phyloP scores from a whole-genome alignment of 148 eudicot species.

The Silene conica region DNA sequence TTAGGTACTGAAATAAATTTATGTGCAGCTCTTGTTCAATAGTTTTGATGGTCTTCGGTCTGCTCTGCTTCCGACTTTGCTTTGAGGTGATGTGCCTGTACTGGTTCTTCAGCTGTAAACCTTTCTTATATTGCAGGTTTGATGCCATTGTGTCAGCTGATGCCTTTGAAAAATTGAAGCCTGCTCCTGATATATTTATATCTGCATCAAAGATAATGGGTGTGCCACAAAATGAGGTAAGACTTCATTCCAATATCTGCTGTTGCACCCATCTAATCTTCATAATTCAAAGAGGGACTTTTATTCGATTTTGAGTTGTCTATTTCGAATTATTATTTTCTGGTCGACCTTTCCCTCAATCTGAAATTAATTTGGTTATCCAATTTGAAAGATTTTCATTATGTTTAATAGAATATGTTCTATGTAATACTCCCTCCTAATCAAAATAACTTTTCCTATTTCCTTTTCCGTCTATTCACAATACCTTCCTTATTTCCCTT shows the following conservation, averaged over 20 bases:
- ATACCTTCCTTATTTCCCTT: too few relatives aligned
- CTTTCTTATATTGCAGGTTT: constrained; percentile 48
- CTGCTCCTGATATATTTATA: constrained; percentile 94
- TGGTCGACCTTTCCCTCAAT: background rate
- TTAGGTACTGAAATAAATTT: background rate
- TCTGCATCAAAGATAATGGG: constrained; percentile 76
- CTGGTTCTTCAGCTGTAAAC: constrained; percentile 8
- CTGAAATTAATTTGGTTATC: background rate
- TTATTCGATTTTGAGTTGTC: background rate
- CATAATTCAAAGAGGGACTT: background rate
- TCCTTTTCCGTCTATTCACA: too few relatives aligned
- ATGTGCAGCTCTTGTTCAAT: background rate
- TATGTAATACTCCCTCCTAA: too few relatives aligned
- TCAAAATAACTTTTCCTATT: too few relatives aligned
- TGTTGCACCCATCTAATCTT: background rate
- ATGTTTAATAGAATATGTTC: too few relatives aligned
- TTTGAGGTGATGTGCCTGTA: constrained; percentile 3
- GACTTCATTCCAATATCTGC: constrained; percentile 13
- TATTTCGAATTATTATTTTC: background rate
- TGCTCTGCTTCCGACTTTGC: background rate
- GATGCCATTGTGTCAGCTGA: constrained; percentile 99
- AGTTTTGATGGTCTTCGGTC: background rate
- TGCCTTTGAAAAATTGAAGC: constrained; percentile 92
- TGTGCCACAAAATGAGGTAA: constrained; percentile 80
- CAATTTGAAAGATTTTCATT: background rate